Evolutionary conservation across 768 basidiomycete species (phyloP), one percentile per base, ranked within the genome.

Genomic region (Leccinum truebloodii): DNA sequence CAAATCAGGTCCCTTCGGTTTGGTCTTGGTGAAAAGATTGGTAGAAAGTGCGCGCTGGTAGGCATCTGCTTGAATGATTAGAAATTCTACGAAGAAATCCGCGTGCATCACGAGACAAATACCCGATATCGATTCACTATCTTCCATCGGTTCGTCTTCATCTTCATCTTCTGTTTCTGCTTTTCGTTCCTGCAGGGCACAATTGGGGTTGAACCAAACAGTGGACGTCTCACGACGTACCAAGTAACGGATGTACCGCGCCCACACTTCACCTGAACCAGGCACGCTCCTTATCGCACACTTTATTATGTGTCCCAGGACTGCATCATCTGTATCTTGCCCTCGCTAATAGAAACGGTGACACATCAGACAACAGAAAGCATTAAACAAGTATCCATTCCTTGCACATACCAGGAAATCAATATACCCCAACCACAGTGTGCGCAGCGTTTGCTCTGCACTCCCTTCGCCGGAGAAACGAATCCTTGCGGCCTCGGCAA

Each of bases 261-360:
- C 86, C 88, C 89, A 91, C 16, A 92, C 76, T 66, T 90, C 88
- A 20, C 92, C 92, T 35, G 83, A 90, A 18, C 79, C 82, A 44
- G 92, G 91, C 0, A 87, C 85, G 67, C 92, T 92, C 59, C 89
- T 81, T 10, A 84, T 70, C 12, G 90, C 91, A 46, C 91, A 78
- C 59, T 73, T 76, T 30, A 84, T 78, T 16, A 79, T 70, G n/a
- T 67, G 65, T 32, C 77, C 61, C 64, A 87, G 79, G 10, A 70
- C 70, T 1, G 78, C 78, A 34, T 74, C 73, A 13, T 77, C 81
- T 1, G 69, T 77, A 16, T 79, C 78, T 59, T 82, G 75, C 34
- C 78, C 77, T 54, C 55, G 59, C 60, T 62, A 50, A 54, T 28
- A 8, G 30, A 48, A 39, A 52, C 20, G 32, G 57, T 10, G 24